Base-by-base conservation (phyloP, 1,139 yeast genomes). In the Ashbya aceris region DNA sequence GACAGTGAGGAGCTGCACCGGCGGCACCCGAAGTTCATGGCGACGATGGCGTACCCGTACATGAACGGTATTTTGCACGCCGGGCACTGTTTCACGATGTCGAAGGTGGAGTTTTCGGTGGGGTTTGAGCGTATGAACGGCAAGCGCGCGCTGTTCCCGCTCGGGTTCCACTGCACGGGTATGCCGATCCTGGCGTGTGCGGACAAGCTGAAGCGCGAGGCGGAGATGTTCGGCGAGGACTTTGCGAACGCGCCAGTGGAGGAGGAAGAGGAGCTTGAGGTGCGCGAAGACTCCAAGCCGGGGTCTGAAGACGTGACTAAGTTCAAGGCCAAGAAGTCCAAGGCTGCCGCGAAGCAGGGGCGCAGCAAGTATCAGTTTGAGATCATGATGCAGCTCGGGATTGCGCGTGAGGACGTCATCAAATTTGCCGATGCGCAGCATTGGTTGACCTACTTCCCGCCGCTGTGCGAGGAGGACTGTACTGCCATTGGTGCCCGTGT, bases 141-240 rank as follows among this genome's bases (percentile, higher is more conserved):
- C 51, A 86, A 83, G 67, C 76, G 83, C 56, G 96, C 96, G 30
- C 70, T 91, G 49, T 91, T 86, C 69, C 98, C 99, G 40, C 74
- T 93, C 48, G 99, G 98, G 42, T 91, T 91, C 80, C 99, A 91
- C 67, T 93, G 98, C 74, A 91, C 98, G 36, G 99, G 99, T 72
- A 83, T 91, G 96, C 98, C 99, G 45, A 93, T 91, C 64, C 83
- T 79, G 69, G 91, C 98, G 12, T 77, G 96, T 58, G 98, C 99
- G 39, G 99, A 91, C 67, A 91, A 91, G 67, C 76, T 93, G 57
- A 77, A 79, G 60, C 78, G 98, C 65, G 98, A 91, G 71, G 73
- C 89, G 46, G 97, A 91, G 67, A 66, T 77, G 62, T 91, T 91
- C 64, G 98, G 99, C 39, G 71, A 67, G 27, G 89, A 85, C 58